A percentile compares a stretch with the other conserved stretches of the same genome.
Evolutionary conservation across 257 asterid species (phyloP).

Genomic region (Linderniella brevidens): DNA sequence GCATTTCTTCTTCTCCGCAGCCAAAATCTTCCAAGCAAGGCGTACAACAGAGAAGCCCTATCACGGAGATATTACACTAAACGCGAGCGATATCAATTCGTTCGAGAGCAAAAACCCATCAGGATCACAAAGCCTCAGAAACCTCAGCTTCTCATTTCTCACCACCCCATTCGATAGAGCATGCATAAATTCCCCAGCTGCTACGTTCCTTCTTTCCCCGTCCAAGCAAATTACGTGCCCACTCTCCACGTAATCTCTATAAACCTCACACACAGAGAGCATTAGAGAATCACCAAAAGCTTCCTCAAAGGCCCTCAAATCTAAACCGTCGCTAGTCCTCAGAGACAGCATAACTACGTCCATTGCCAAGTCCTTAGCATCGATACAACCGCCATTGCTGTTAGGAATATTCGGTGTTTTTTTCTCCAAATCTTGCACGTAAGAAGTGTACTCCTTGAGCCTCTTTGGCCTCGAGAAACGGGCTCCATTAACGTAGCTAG

Average conservation of each 20-base stretch:
- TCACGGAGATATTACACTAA: slow-evolving; percentile 36
- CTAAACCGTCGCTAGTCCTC: slow-evolving; percentile 66
- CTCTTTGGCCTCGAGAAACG: slow-evolving; percentile 83
- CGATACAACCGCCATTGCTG: slow-evolving; percentile 14
- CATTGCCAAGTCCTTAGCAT: slow-evolving; percentile 48
- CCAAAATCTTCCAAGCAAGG: no score
- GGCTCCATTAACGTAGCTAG: slow-evolving; percentile 51
- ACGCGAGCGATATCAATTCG: slow-evolving; percentile 81
- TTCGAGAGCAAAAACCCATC: slow-evolving; percentile 83
- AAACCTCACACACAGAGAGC: slow-evolving; percentile 47
- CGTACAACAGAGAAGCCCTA: no score
- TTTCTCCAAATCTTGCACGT: slow-evolving; percentile 50
- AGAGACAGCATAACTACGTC: slow-evolving; percentile 83
- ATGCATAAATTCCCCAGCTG: slow-evolving; percentile 24
- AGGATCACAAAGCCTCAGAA: slow-evolving; percentile 69
- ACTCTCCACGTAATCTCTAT: slow-evolving; percentile 34
- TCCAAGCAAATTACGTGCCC: slow-evolving; percentile 60
- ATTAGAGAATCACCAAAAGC: slow-evolving; percentile 41
- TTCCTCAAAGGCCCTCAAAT: slow-evolving; percentile 42
- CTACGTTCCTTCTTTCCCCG: slow-evolving; percentile 25
- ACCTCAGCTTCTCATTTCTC: slow-evolving; percentile 23
- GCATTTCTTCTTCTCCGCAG: no score
- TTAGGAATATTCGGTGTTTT: slow-evolving; percentile 11
- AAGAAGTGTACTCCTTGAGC: slow-evolving; percentile 47
- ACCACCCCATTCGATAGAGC: slow-evolving; percentile 12